Percentiles rank a stretch among this genome's conserved stretches.
Evolutionary conservation across 495 filamentous ascomycete species (phyloP).

Genomic region (Xylaria telfairii): DNA sequence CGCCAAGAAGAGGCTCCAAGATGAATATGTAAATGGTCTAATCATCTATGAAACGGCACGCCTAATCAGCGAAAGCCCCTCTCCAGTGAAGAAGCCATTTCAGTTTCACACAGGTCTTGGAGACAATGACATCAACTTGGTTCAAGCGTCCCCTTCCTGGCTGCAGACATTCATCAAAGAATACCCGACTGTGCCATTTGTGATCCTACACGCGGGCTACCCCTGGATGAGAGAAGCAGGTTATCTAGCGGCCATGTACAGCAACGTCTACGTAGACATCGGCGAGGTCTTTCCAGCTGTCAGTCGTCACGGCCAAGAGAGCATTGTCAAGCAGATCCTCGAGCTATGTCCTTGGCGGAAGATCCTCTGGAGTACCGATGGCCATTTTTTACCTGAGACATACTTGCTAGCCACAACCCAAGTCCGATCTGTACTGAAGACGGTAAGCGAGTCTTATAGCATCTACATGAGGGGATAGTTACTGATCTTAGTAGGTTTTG

Average conservation of each 20-base stretch:
- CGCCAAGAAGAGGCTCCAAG: neutral
- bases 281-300: slow-evolving; percentile 86
- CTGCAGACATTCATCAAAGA: slow-evolving; percentile 75
- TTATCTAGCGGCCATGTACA: slow-evolving; percentile 80
- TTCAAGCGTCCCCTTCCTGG: slow-evolving; percentile 75
- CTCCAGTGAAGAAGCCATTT: slow-evolving; percentile 67
- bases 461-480: neutral
- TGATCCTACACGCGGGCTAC: slow-evolving; percentile 84
- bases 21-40: slow-evolving; percentile 45
- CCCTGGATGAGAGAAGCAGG: slow-evolving; percentile 84
- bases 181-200: slow-evolving; percentile 72
- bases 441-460: slow-evolving; percentile 49
- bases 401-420: slow-evolving; percentile 80
- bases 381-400: slow-evolving; percentile 83
- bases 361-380: slow-evolving; percentile 85
- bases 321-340: slow-evolving; percentile 72
- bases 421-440: slow-evolving; percentile 75
- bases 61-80: slow-evolving; percentile 51
- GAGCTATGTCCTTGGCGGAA: slow-evolving; percentile 80
- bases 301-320: slow-evolving; percentile 79
- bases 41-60: slow-evolving; percentile 64
- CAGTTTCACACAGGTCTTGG: slow-evolving; percentile 90
- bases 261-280: slow-evolving; percentile 85
- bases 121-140: slow-evolving; percentile 78
- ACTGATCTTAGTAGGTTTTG: slow-evolving; percentile 5